Evolutionary conservation across 2,329 filamentous ascomycete species (phyloP).

Genomic region (Teratosphaeria epicoccoides): DNA sequence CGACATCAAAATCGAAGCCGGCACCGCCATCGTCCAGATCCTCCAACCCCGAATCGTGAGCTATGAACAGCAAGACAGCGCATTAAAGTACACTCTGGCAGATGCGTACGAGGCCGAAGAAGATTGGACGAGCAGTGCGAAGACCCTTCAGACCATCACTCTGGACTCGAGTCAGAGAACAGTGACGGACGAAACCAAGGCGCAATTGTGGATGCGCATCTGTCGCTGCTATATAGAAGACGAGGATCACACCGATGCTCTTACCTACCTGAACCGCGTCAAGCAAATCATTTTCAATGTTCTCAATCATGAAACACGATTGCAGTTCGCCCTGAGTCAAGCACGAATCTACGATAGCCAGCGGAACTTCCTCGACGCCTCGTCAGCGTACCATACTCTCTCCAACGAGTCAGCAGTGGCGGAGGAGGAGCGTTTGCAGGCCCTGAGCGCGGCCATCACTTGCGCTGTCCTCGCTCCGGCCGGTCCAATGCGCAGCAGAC

Average conservation of each 20-base stretch:
- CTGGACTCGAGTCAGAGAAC: constrained; percentile 82
- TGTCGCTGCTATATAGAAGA: constrained; percentile 90
- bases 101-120: constrained; percentile 73
- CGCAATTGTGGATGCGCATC: constrained; percentile 82
- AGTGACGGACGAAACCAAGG: constrained; percentile 71
- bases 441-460: constrained; percentile 76
- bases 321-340: constrained; percentile 85
- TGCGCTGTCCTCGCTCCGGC: constrained; percentile 89
- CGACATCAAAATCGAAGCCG: constrained; percentile 64
- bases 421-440: constrained; percentile 75
- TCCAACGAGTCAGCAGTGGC: constrained; percentile 68
- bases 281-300: constrained; percentile 84
- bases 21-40: constrained; percentile 55
- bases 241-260: constrained; percentile 76
- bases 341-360: constrained; percentile 88
- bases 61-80: constrained; percentile 75
- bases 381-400: constrained; percentile 78
- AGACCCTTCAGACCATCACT: constrained; percentile 68
- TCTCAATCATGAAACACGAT: constrained; percentile 58
- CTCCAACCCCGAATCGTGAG: constrained; percentile 58
- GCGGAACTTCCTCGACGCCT: constrained; percentile 78
- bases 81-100: constrained; percentile 69
- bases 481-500: constrained; percentile 70
- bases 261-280: constrained; percentile 83
- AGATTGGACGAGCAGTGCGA: constrained; percentile 69